These are phyloP conservation scores for Sarcodon sp. DNA, from an alignment of 768 basidiomycete genomes.

Conservation along the genomic window DNA sequence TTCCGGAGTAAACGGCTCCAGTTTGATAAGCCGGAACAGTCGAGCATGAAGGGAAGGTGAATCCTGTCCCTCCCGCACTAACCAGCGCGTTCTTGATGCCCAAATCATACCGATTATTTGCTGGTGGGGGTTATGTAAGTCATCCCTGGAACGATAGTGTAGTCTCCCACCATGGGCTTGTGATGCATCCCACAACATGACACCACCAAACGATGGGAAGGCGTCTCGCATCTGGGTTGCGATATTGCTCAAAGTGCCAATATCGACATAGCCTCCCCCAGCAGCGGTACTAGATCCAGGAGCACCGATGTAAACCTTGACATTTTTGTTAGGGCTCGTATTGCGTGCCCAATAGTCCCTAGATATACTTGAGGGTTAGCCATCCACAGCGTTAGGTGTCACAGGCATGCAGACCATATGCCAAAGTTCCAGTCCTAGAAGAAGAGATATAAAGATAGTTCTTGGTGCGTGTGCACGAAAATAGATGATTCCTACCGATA, in stretches of 20 bases:
- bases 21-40: constrained; percentile 34
- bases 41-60: constrained; percentile 49
- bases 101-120: background rate
- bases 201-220: constrained; percentile 29
- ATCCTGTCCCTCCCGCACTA: constrained; percentile 50
- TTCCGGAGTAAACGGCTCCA: constrained; percentile 36
- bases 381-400: background rate
- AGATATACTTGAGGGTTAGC: background rate
- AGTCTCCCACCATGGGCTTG: constrained; percentile 25
- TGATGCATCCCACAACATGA: constrained; percentile 31
- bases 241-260: constrained; percentile 19
- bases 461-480: background rate
- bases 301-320: constrained; percentile 32
- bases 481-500: constrained; percentile 27
- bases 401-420: constrained; percentile 13
- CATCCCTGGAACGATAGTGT: background rate
- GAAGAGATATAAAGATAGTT: background rate
- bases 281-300: constrained; percentile 28
- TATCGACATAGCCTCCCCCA: constrained; percentile 10
- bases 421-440: constrained; percentile 34
- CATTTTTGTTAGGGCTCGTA: constrained; percentile 27
- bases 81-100: background rate
- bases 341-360: constrained; percentile 34
- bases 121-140: background rate
- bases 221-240: constrained; percentile 20